Evolutionary conservation across 441 rosid species (phyloP).

Genomic region (Populus hybrid): DNA sequence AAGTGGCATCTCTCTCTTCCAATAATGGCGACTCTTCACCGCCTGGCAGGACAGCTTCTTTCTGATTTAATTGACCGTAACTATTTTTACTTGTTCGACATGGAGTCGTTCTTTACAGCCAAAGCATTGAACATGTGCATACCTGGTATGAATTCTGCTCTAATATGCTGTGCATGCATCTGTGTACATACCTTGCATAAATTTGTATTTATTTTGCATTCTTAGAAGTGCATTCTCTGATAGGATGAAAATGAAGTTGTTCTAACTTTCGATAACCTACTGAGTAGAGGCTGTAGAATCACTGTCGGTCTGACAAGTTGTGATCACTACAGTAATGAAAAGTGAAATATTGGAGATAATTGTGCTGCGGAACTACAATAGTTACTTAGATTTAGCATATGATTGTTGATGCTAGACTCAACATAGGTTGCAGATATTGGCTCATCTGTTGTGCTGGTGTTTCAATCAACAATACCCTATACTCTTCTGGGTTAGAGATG

Average conservation of each 20-base stretch:
- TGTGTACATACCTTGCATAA: neutral
- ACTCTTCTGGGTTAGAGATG: neutral
- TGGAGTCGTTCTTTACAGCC: slow-evolving; percentile 99
- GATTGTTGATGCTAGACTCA: neutral
- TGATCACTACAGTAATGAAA: neutral
- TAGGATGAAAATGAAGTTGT: neutral
- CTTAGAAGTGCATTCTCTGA: neutral
- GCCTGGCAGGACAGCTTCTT: slow-evolving; percentile 96
- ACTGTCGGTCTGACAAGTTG: neutral
- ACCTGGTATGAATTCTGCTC: slow-evolving; percentile 50
- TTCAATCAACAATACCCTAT: neutral
- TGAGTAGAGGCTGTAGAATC: neutral
- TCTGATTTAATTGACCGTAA: slow-evolving; percentile 94
- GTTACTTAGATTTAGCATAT: neutral
- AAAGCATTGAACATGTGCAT: slow-evolving; percentile 99
- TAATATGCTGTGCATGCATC: neutral
- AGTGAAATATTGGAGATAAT: neutral
- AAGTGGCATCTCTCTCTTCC: slow-evolving; percentile 99
- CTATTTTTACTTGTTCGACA: slow-evolving; percentile 96
- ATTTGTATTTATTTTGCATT: neutral
- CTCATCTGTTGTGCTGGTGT: neutral
- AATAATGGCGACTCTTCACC: slow-evolving; percentile 96
- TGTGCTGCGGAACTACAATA: neutral
- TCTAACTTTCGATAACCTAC: neutral
- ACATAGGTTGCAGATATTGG: neutral